A percentile compares a stretch with the other conserved stretches of the same genome.
Evolutionary conservation across 2,329 filamentous ascomycete genomes (phyloP).

Genomic region (Colletotrichum spaethianum): DNA sequence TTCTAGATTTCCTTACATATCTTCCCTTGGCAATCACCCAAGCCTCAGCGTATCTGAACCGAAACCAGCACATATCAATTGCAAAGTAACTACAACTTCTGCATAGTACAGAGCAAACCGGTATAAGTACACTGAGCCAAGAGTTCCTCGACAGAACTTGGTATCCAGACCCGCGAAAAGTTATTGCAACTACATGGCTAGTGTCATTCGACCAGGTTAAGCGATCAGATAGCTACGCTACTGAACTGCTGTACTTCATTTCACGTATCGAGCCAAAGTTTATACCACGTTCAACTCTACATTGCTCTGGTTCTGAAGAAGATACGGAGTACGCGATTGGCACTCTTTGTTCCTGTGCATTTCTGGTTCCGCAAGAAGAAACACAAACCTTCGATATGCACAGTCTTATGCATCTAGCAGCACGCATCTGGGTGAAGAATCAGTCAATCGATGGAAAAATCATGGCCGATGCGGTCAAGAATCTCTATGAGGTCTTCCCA

Average conservation of each 20-base stretch:
- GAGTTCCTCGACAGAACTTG: constrained; percentile 52
- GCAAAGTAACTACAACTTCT: constrained; percentile 50
- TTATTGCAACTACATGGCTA: constrained; percentile 53
- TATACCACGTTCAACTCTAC: constrained; percentile 53
- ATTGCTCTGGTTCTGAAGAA: constrained; percentile 22
- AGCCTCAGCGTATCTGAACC: constrained; percentile 55
- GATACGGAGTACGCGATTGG: constrained; percentile 45
- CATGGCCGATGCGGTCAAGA: neutral
- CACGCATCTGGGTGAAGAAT: constrained; percentile 43
- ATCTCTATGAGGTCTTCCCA: constrained; percentile 1
- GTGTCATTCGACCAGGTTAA: constrained; percentile 58
- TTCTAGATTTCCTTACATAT: constrained; percentile 52
- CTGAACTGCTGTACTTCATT: constrained; percentile 53
- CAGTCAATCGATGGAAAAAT: neutral
- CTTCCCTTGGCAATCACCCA: constrained; percentile 59
- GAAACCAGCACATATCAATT: constrained; percentile 43
- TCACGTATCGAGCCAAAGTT: constrained; percentile 53
- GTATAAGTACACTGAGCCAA: constrained; percentile 48
- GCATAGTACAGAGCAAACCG: constrained; percentile 45
- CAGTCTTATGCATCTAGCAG: constrained; percentile 47
- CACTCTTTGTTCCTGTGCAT: constrained; percentile 47
- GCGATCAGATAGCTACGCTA: constrained; percentile 47
- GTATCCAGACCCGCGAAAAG: constrained; percentile 48
- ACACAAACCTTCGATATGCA: constrained; percentile 49
- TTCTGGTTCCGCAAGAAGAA: constrained; percentile 42